Percentiles rank a stretch among this genome's conserved stretches.
Conservation (phyloP, 768 basidiomycete genomes). For the Antrodiella citrinella region DNA sequence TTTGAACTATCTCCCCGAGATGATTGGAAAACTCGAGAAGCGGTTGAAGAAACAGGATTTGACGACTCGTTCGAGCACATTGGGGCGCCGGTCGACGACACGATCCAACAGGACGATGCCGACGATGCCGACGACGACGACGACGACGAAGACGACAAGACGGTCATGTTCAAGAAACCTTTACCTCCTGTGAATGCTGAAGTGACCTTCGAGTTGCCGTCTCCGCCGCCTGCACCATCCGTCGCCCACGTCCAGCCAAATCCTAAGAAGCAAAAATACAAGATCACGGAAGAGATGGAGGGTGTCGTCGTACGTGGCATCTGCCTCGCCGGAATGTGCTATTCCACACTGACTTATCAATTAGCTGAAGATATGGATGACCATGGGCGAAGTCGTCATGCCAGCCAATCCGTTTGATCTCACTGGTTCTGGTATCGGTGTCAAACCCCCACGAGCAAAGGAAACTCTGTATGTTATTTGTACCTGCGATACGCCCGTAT, state of each 20-base stretch:
- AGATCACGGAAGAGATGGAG: conserved; percentile 57
- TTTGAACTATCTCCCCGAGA: background rate
- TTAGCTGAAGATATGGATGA: conserved; percentile 66
- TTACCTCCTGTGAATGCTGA: background rate
- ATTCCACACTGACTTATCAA: no score
- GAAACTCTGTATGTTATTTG: conserved; percentile 50
- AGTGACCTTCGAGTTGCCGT: background rate
- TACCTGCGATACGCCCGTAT: no score
- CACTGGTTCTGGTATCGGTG: conserved; percentile 22
- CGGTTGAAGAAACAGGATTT: no score
- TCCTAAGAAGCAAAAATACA: conserved; percentile 27
- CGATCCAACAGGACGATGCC: conserved; percentile 6
- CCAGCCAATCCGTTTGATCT: conserved; percentile 38
- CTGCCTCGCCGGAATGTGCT: no score
- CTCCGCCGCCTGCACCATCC: conserved; percentile 21
- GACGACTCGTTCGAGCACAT: no score
- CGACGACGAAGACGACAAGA: conserved; percentile 22
- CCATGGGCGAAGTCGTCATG: conserved; percentile 56
- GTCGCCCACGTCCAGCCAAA: background rate
- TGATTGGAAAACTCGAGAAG: no score
- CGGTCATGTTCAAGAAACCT: conserved; percentile 19
- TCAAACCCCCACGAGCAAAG: conserved; percentile 42
- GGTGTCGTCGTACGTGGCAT: conserved; percentile 46
- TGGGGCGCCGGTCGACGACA: no score
- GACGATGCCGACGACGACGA: conserved; percentile 12